These are phyloP conservation scores for Pisolithus microcarpus DNA, from an alignment of 768 basidiomycete species.

Conservation along the genomic window DNA sequence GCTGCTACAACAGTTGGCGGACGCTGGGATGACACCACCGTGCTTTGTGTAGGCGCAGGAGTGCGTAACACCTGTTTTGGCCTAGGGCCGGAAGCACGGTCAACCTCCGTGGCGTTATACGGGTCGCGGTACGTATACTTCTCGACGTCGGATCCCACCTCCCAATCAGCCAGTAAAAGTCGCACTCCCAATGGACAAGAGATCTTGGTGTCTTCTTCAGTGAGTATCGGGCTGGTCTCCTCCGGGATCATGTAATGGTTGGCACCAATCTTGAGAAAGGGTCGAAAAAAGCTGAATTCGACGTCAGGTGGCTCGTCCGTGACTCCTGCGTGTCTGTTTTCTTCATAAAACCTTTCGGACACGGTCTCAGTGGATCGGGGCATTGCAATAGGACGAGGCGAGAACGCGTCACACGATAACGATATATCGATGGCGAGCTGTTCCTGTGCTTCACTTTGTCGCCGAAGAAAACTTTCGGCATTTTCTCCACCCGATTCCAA, in stretches of 20 bases:
- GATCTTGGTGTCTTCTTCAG: constrained; percentile 14
- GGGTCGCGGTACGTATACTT: constrained; percentile 49
- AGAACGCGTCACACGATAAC: constrained; percentile 53
- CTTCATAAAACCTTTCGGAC: not conserved
- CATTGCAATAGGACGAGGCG: constrained; percentile 34
- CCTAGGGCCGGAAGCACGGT: constrained; percentile 9
- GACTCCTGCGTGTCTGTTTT: not conserved
- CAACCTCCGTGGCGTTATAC: constrained; percentile 35
- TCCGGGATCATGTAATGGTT: constrained; percentile 24
- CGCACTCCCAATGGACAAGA: constrained; percentile 47
- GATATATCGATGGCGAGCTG: constrained; percentile 58
- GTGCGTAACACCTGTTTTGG: constrained; percentile 7
- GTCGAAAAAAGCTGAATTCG: constrained; percentile 56
- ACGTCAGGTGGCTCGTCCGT: constrained; percentile 46
- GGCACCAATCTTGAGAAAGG: constrained; percentile 28
- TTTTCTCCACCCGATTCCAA: constrained; percentile 32
- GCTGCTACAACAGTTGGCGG: constrained; percentile 36
- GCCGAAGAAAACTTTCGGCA: constrained; percentile 34
- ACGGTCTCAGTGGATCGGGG: not conserved
- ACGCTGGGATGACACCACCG: constrained; percentile 18
- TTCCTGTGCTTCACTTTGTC: constrained; percentile 50
- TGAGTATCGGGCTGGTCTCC: constrained; percentile 13
- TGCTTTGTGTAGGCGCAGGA: constrained; percentile 15
- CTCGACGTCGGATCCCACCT: constrained; percentile 43
- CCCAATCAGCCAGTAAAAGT: constrained; percentile 64